phyloP scores from a whole-genome alignment of 2,329 filamentous ascomycete genomes.

The Hansfordia pulvinata region DNA sequence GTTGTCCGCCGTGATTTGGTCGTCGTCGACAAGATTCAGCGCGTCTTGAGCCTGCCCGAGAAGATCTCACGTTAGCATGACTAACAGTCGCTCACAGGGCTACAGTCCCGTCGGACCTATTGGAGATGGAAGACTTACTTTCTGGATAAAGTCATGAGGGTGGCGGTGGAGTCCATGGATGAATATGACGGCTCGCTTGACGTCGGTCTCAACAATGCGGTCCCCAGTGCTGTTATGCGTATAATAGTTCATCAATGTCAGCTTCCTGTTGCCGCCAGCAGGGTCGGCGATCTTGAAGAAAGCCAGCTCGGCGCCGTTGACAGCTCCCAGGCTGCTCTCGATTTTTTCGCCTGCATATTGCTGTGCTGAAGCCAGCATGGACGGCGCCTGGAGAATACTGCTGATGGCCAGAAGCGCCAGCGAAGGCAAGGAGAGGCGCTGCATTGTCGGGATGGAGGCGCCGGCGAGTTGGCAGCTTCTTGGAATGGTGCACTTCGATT shows the following conservation, averaged over 20 bases:
- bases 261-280: conserved; percentile 1
- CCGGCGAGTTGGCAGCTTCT: too few species aligned
- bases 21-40: conserved; percentile 8
- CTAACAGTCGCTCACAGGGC: too few species aligned
- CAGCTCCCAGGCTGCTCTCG: conserved; percentile 12
- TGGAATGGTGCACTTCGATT: too few species aligned
- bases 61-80: too few species aligned
- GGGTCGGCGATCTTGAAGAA: conserved; percentile 15
- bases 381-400: too few species aligned
- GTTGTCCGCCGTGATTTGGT: conserved; percentile 15
- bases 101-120: conserved; percentile 16
- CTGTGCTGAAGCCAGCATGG: too few species aligned
- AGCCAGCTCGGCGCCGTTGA: conserved; percentile 17
- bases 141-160: too few species aligned
- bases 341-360: conserved; percentile 18
- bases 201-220: conserved; percentile 9
- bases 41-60: conserved; percentile 13
- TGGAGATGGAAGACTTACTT: conserved; percentile 18
- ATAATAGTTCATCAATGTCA: conserved; percentile 20
- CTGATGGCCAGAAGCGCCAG: too few species aligned
- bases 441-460: too few species aligned
- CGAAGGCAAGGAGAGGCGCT: too few species aligned
- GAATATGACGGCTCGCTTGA: conserved; percentile 19
- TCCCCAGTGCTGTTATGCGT: conserved; percentile 11
- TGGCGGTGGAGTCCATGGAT: conserved; percentile 19